A percentile compares a stretch with the other conserved stretches of the same genome.
These are phyloP conservation scores for Priceomyces medius DNA, from an alignment of 805 yeast species.

Conservation along the genomic window DNA sequence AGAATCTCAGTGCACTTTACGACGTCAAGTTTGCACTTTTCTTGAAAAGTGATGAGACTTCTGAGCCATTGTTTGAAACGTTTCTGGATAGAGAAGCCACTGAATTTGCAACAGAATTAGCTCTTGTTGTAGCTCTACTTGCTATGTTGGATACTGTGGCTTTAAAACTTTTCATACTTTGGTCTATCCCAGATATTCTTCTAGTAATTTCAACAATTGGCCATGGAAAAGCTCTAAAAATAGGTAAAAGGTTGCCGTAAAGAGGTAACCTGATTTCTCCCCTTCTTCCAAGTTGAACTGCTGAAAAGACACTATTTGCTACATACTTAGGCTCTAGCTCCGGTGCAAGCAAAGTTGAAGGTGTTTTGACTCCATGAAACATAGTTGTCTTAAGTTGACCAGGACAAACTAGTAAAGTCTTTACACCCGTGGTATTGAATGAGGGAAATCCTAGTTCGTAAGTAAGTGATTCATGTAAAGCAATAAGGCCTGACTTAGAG, in stretches of 20 bases:
- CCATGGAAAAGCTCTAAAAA: constrained; percentile 72
- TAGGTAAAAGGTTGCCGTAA: constrained; percentile 73
- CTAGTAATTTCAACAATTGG: constrained; percentile 59
- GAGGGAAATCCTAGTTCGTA: constrained; percentile 62
- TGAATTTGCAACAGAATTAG: constrained; percentile 7
- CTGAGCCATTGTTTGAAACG: constrained; percentile 1
- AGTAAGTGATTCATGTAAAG: constrained; percentile 78
- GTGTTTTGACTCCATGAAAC: constrained; percentile 74
- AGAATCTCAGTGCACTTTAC: too few relatives aligned
- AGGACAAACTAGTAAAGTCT: constrained; percentile 77
- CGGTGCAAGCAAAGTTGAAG: constrained; percentile 77
- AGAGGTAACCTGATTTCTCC: constrained; percentile 74
- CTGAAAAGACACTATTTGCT: constrained; percentile 55
- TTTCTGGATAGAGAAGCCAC: constrained; percentile 7
- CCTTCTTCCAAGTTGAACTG: constrained; percentile 58
- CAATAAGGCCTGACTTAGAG: constrained; percentile 81
- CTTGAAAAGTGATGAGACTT: not conserved
- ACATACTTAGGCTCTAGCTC: constrained; percentile 67
- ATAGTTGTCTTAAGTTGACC: constrained; percentile 79
- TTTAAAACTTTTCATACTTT: constrained; percentile 35
- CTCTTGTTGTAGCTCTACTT: constrained; percentile 9
- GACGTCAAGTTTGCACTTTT: not conserved
- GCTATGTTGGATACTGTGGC: constrained; percentile 8
- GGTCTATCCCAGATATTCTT: constrained; percentile 66
- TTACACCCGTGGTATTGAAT: constrained; percentile 50